Evolutionary conservation across 2,329 filamentous ascomycete genomes (phyloP).

Genomic region (Fusarium coffeatum): DNA sequence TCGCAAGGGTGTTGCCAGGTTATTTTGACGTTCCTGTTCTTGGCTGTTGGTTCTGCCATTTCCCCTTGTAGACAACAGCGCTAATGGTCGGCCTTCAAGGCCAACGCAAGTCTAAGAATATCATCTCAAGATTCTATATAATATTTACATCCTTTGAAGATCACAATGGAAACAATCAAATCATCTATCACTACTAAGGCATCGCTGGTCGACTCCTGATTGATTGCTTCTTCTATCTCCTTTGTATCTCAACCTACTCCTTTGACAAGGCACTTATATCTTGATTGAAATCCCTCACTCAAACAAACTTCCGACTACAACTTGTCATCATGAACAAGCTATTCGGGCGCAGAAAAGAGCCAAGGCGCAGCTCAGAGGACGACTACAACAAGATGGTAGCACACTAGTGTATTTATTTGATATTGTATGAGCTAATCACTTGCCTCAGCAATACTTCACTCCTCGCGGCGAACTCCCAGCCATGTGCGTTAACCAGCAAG

Average conservation of each 20-base stretch:
- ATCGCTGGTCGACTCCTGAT: no score
- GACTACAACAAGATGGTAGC: constrained; percentile 7
- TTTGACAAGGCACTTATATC: no score
- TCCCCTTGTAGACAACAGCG: neutral
- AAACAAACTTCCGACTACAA: no score
- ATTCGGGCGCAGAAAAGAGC: neutral
- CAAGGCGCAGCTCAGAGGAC: constrained; percentile 19
- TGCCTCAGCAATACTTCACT: constrained; percentile 14
- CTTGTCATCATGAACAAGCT: neutral
- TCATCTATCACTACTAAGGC: no score
- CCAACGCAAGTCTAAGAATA: neutral
- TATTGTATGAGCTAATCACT: no score
- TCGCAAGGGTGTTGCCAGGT: neutral
- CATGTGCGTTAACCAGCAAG: neutral
- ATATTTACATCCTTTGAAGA: no score
- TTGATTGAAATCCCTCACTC: no score
- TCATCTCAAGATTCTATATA: no score
- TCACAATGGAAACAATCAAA: no score
- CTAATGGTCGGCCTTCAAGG: neutral
- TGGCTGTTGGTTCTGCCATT: neutral
- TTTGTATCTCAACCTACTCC: no score
- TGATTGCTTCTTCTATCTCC: no score
- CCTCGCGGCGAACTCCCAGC: neutral
- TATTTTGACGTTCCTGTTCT: neutral
- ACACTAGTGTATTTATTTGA: no score